Evolutionary conservation across 306 rosid species (phyloP), one percentile per base, ranked within the genome.

Genomic region (Trifolium fragiferum): DNA sequence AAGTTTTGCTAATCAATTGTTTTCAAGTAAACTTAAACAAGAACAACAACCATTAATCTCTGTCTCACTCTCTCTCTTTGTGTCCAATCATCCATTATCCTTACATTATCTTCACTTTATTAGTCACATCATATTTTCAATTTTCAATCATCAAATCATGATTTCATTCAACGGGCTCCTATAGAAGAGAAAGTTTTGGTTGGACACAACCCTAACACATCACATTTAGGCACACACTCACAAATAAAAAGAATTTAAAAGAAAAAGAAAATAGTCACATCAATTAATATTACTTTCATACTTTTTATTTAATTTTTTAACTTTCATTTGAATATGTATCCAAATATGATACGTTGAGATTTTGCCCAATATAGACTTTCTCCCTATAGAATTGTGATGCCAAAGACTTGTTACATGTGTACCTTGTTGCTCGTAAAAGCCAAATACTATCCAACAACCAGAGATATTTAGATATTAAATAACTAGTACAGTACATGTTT

Each of bases 121-220:
- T 74, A 43, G 79, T 84, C 85, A 84, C 89, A 77, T 81, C 86
- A 82, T 66, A 60, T 78, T 81, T 54, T 80, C 66, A 30, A 68
- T 65, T 79, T 79, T 76, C 89, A 81, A 84, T 90, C 81, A 84
- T 84, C 78, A 84, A 83, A 86, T 77, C 82, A 84, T 84, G 84
- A 81, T 76, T 60, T 59, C 84, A 33, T 58, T 63, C 77, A 66
- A 30, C 33, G 33, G 33, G 46, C 78, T 55, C 74, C 18, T 66
- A 53, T 8, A n/a, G 76, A 76, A 82, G n/a, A n/a, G n/a, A n/a
- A n/a, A n/a, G n/a, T n/a, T n/a, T n/a, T n/a, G n/a, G n/a, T n/a
- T n/a, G n/a, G n/a, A n/a, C n/a, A n/a, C n/a, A n/a, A n/a, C n/a
- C n/a, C n/a, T n/a, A n/a, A n/a, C n/a, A n/a, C n/a, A n/a, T n/a